Evolutionary conservation across 176 grass and related monocot genomes (phyloP), one percentile per base, ranked within the genome.

Genomic region (Ensete ventricosum): DNA sequence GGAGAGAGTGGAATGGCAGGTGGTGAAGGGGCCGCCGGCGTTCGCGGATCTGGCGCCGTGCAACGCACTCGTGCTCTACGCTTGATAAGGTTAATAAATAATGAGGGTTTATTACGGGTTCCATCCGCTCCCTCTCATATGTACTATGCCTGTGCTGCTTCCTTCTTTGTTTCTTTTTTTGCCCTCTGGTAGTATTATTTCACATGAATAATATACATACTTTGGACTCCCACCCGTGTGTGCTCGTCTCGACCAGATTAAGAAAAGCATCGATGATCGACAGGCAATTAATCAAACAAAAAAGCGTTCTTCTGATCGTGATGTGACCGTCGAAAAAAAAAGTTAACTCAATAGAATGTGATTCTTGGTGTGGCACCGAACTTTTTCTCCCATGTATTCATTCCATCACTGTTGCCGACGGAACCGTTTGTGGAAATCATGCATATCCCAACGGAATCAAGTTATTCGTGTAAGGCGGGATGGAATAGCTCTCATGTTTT

Each of bases 1-100:
- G 11, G 89, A 90, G 80, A 75, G 62, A 26, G 90, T 99, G 64
- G 85, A 88, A 24, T 99, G 95, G 91, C 88, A 91, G 71, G 95
- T 99, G 16, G 86, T 99, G 7, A 89, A 89, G 84, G 95, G 88
- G 16, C 84, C 95, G 10, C 64, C 73, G 52, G 82, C 92, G 78
- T 99, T 99, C 78, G 78, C 77, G 23, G 86, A 92, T 1, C 82
- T 94, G 14, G 82, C 78, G 3, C 95, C 95, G 11, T 94, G 95
- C 77, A 94, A 94, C 87, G 82, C 84, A 11, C 88, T 94, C 77
- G 84, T 94, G 50, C 89, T 99, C 54, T 87, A 82, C 81, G 86
- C 78, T 55, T 87, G 80, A 62, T 29, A 57, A 74, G 25, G 14
- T 54, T 57, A 57, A 62, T 57, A 57, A 62, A 58, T 11, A 54